A percentile compares a stretch with the other conserved stretches of the same genome.
These are phyloP conservation scores for Penicillium riverlandense DNA, from an alignment of 495 filamentous ascomycete genomes.

Conservation along the genomic window DNA sequence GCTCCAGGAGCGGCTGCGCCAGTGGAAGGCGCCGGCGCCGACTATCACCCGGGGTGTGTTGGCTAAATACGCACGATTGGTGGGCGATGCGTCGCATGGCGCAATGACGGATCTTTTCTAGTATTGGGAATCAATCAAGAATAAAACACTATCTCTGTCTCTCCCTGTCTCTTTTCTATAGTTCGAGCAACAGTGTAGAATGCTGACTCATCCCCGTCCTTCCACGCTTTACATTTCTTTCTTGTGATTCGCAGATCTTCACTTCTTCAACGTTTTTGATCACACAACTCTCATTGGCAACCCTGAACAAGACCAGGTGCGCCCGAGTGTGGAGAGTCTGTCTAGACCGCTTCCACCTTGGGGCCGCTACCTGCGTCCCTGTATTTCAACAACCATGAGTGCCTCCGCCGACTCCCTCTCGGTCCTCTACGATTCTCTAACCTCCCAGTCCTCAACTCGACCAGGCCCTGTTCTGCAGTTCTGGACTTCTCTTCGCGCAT, in stretches of 20 bases:
- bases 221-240: background rate
- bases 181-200: too few relatives aligned
- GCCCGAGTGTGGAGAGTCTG: conserved; percentile 8
- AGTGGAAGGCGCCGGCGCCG: conserved; percentile 67
- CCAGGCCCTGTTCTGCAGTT: too few relatives aligned
- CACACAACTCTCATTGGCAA: conserved; percentile 22
- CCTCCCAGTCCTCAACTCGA: conserved; percentile 3
- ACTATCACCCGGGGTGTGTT: conserved; percentile 78
- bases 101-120: conserved; percentile 49
- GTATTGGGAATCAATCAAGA: background rate
- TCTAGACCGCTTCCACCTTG: conserved; percentile 7
- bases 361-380: background rate
- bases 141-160: too few relatives aligned
- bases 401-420: conserved; percentile 5
- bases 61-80: conserved; percentile 80
- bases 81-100: conserved; percentile 67
- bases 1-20: conserved; percentile 54
- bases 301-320: conserved; percentile 12
- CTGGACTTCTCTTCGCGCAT: too few relatives aligned
- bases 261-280: conserved; percentile 17
- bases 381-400: background rate
- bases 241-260: background rate
- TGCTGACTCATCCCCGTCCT: too few relatives aligned
- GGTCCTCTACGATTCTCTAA: conserved; percentile 10
- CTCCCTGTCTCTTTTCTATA: too few relatives aligned